Conservation (phyloP, 345 rosid species). For the Sisymbrium irio region DNA sequence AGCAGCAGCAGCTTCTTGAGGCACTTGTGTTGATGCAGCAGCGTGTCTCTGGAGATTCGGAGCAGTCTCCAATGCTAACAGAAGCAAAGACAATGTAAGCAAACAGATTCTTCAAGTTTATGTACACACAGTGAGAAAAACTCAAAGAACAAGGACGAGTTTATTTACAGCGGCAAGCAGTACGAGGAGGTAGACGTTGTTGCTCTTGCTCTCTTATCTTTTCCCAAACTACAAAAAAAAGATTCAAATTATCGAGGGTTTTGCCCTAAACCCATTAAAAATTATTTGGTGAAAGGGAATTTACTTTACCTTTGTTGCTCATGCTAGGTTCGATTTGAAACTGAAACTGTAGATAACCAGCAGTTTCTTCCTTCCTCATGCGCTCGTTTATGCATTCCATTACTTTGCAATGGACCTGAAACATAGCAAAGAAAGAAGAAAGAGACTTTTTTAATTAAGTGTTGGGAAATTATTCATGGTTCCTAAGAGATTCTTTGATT, state of each 20-base stretch:
- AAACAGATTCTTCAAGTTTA: not conserved
- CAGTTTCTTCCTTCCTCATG: not conserved
- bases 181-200: not conserved
- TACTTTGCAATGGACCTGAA: not conserved
- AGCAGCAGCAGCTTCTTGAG: not conserved
- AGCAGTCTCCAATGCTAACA: not conserved
- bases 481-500: not conserved
- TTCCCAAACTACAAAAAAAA: not conserved
- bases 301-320: not conserved
- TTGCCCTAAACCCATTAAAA: not conserved
- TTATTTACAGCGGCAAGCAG: not conserved
- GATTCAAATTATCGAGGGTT: not conserved
- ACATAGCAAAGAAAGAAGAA: not conserved
- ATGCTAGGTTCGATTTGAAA: not conserved
- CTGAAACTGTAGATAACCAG: not conserved
- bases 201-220: not conserved
- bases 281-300: not conserved
- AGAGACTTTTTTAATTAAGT: not conserved
- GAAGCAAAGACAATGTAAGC: not conserved
- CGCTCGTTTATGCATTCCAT: not conserved
- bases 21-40: not conserved
- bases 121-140: not conserved
- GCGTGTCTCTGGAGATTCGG: not conserved
- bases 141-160: not conserved
- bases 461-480: not conserved